Base-by-base conservation (phyloP, 208 protist genomes). In the Phytomonas sp. region DNA sequence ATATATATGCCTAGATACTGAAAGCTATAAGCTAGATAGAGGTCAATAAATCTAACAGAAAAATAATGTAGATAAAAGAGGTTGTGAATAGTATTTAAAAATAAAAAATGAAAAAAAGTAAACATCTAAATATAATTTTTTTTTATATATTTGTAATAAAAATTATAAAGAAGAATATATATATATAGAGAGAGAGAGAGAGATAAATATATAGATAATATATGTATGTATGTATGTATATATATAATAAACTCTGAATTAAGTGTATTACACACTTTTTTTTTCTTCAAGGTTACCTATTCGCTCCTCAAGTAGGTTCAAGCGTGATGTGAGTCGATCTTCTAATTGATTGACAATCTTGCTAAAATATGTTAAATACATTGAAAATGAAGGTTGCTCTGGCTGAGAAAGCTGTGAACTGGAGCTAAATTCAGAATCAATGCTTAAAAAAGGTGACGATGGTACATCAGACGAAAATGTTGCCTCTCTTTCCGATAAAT, bases 381-480 rank as follows among this genome's bases (percentile, higher is more conserved):
- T 56, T 56, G 16, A 11, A 56, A 56, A 56, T 26, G 45, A 56
- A 4, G 45, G 69, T 67, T 74, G 73, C 56, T 76, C 69, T 16
- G 77, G 81, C 29, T 81, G 81, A 63, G 73, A 26, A 12, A 71
- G 77, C 59, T 82, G 71, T 5, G 56, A 68, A 7, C 34, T 32
- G 49, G 72, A 72, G 29, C 72, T 75, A 29, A 37, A 34, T 29
- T 65, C 66, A 0, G 74, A 80, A 1, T 78, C 80, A 52, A 76
- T 78, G 62, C 82, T 88, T n/a, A 79, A 87, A 14, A 85, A 61
- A 0, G 79, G 63, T 19, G 75, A 75, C 0, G 76, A 78, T 23
- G 77, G 40, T 3, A 67, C 71, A n/a, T 88, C 83, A 0, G 69
- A 87, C 12, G 84, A 89, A 2, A 73, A 80, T 65, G 73, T 73